Percentiles rank a stretch among this genome's conserved stretches.
These are phyloP conservation scores for Pyrenochaeta sp. DNA, from an alignment of 2,329 filamentous ascomycete genomes.

Conservation along the genomic window DNA sequence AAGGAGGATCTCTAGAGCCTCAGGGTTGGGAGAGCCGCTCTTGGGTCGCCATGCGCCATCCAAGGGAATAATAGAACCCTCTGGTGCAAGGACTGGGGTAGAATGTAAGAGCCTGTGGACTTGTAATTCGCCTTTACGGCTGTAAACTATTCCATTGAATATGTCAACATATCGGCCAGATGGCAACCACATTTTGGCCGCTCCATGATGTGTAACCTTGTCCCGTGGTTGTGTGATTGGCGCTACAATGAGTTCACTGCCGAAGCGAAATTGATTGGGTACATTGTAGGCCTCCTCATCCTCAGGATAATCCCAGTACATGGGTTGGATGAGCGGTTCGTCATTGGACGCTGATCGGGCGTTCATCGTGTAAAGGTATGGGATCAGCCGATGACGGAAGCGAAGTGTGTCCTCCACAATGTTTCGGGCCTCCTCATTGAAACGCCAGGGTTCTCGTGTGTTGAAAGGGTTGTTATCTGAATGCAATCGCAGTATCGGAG, in stretches of 20 bases:
- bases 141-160: constrained; percentile 66
- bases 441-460: constrained; percentile 70
- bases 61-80: constrained; percentile 67
- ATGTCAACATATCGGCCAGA: constrained; percentile 64
- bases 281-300: constrained; percentile 63
- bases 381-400: constrained; percentile 66
- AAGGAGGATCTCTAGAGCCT: constrained; percentile 59
- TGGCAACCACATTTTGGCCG: constrained; percentile 66
- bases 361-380: constrained; percentile 69
- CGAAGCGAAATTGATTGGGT: constrained; percentile 68
- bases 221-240: constrained; percentile 65
- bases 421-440: constrained; percentile 55
- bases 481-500: constrained; percentile 68
- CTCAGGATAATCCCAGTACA: constrained; percentile 69
- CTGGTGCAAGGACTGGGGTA: constrained; percentile 63
- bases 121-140: constrained; percentile 62
- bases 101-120: constrained; percentile 61
- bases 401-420: constrained; percentile 62
- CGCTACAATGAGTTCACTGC: constrained; percentile 63
- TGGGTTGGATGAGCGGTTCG: constrained; percentile 65
- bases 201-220: constrained; percentile 56
- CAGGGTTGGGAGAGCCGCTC: constrained; percentile 61
- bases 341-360: constrained; percentile 54
- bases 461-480: constrained; percentile 67
- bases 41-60: constrained; percentile 55